Conservation (phyloP, 2,329 filamentous ascomycete species). For the Hortaea werneckii region DNA sequence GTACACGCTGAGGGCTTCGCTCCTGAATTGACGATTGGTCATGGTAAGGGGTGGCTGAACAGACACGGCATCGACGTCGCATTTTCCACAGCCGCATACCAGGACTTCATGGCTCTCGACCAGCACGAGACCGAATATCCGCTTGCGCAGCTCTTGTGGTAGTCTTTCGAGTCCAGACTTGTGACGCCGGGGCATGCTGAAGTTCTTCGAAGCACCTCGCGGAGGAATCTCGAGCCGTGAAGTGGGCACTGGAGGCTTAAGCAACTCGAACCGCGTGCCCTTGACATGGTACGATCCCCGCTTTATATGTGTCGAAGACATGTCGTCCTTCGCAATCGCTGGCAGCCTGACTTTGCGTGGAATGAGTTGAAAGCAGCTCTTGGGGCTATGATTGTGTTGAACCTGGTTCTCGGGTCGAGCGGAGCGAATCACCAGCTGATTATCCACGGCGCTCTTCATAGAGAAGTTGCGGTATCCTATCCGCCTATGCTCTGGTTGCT, state of each 20-base stretch:
- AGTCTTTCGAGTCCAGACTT: background rate
- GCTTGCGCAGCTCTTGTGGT: background rate
- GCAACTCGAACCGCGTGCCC: background rate
- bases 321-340: background rate
- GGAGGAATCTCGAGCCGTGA: background rate
- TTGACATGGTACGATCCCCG: background rate
- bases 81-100: slow-evolving; percentile 2
- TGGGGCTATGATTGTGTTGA: too few relatives aligned
- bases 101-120: slow-evolving; percentile 1
- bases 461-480: too few relatives aligned
- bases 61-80: background rate
- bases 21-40: background rate
- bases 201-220: background rate
- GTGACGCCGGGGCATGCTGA: background rate
- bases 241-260: background rate
- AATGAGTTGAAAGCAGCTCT: background rate
- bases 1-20: background rate
- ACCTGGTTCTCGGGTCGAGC: too few relatives aligned
- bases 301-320: background rate
- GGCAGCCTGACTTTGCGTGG: background rate
- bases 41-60: background rate
- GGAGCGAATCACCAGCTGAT: too few relatives aligned
- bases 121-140: background rate
- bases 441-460: too few relatives aligned
- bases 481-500: too few relatives aligned